Conservation (phyloP, 176 grass and related monocot genomes). For the Echinochloa phyllopogon region DNA sequence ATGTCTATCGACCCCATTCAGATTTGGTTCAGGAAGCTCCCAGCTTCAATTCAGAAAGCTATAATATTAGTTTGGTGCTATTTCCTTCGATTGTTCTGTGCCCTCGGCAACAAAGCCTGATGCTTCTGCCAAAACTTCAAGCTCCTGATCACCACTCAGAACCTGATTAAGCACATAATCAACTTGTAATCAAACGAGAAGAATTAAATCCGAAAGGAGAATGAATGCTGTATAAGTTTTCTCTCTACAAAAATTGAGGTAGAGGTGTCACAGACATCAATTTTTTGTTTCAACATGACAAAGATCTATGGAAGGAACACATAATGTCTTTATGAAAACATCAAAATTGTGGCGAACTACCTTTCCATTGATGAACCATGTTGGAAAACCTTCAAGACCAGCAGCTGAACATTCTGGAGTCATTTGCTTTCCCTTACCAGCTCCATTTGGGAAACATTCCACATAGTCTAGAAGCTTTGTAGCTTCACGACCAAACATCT, state of each 20-base stretch:
- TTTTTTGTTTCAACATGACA: neutral
- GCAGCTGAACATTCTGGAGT: slow-evolving; percentile 62
- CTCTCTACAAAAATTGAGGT: neutral
- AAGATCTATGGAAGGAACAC: neutral
- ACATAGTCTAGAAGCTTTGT: slow-evolving; percentile 80
- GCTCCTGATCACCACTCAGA: slow-evolving; percentile 79
- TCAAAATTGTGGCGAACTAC: slow-evolving; percentile 39
- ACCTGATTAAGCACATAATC: slow-evolving; percentile 48
- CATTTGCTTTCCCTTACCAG: slow-evolving; percentile 92
- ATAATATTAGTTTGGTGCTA: neutral
- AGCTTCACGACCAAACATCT: slow-evolving; percentile 97
- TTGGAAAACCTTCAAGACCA: slow-evolving; percentile 90
- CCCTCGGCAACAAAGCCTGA: slow-evolving; percentile 61
- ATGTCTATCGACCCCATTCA: neutral
- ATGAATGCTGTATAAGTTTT: neutral
- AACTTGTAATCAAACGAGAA: slow-evolving; percentile 3
- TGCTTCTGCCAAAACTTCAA: slow-evolving; percentile 70
- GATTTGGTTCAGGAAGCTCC: neutral
- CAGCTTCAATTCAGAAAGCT: neutral
- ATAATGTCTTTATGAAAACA: slow-evolving; percentile 9
- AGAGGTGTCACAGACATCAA: neutral
- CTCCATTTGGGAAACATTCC: slow-evolving; percentile 96
- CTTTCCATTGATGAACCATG: slow-evolving; percentile 87
- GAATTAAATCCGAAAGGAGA: neutral
- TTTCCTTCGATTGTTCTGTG: slow-evolving; percentile 32